Evolutionary conservation across 257 asterid species (phyloP).

Genomic region (Ocimum tenuiflorum): DNA sequence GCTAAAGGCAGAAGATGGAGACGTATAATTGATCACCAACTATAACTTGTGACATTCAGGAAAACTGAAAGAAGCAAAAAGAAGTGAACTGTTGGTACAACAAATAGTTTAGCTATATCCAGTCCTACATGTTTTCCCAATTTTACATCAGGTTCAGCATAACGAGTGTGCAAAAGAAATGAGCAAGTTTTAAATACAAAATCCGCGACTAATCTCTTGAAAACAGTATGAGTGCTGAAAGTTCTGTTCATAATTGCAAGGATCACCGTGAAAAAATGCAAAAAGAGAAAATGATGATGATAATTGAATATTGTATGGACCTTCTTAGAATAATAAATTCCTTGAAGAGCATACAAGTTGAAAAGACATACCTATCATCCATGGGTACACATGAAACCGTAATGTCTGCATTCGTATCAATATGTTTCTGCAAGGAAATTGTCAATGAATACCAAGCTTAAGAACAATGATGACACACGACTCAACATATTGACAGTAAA

Average conservation of each 20-base stretch:
- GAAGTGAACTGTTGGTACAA: background rate
- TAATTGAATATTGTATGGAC: background rate
- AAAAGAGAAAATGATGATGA: background rate
- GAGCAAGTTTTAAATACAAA: background rate
- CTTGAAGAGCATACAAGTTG: background rate
- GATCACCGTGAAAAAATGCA: background rate
- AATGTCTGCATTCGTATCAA: conserved; percentile 84
- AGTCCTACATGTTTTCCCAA: no score
- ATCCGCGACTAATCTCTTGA: background rate
- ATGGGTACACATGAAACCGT: conserved; percentile 92
- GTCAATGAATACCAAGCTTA: background rate
- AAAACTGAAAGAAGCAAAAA: background rate
- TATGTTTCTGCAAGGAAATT: conserved; percentile 64
- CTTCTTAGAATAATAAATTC: background rate
- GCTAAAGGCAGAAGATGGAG: background rate
- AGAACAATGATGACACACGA: background rate
- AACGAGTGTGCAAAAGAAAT: background rate
- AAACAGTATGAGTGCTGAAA: no score
- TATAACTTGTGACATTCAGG: background rate
- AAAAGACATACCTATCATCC: conserved; percentile 61
- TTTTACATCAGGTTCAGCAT: no score
- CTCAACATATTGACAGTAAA: background rate
- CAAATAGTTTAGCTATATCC: no score
- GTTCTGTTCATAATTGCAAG: background rate
- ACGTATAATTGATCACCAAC: background rate